A percentile compares a stretch with the other conserved stretches of the same genome.
phyloP scores from a whole-genome alignment of 441 rosid species.

The Croton setiger region DNA sequence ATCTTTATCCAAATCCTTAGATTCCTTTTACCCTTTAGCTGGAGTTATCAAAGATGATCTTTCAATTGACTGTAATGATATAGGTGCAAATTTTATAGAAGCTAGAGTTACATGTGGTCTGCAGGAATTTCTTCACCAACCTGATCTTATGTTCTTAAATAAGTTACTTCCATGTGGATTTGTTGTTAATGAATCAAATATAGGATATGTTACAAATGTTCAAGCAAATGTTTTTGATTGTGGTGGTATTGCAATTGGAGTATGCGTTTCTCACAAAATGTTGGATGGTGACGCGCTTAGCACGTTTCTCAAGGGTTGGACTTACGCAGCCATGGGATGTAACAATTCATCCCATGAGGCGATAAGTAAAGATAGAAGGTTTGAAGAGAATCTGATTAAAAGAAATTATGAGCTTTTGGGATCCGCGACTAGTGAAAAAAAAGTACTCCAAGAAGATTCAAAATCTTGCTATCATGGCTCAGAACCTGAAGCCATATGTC shows the following conservation, averaged over 20 bases:
- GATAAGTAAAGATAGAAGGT: no score
- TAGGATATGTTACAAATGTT: slow-evolving; percentile 24
- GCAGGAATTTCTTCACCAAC: slow-evolving; percentile 25
- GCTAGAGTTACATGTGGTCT: slow-evolving; percentile 28
- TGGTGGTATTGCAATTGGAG: slow-evolving; percentile 45
- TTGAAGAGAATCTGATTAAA: no score
- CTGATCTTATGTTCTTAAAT: slow-evolving; percentile 13
- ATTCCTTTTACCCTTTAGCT: slow-evolving; percentile 33
- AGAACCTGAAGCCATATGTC: slow-evolving; percentile 6
- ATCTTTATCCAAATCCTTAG: slow-evolving; percentile 28
- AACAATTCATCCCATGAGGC: neutral
- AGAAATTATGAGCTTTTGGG: no score
- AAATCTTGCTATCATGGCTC: no score
- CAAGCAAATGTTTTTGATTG: slow-evolving; percentile 46
- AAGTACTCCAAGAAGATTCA: no score
- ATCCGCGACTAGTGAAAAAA: no score
- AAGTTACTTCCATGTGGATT: slow-evolving; percentile 26
- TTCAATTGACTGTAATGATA: slow-evolving; percentile 35
- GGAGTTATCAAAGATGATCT: slow-evolving; percentile 28
- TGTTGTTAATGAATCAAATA: neutral
- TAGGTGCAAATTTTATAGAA: slow-evolving; percentile 27
- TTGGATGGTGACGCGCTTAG: slow-evolving; percentile 47
- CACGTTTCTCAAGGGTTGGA: slow-evolving; percentile 45
- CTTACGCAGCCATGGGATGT: slow-evolving; percentile 27
- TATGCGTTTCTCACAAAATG: slow-evolving; percentile 49